Base-by-base conservation (phyloP, 176 grass and related monocot species). In the Raddia guianensis region DNA sequence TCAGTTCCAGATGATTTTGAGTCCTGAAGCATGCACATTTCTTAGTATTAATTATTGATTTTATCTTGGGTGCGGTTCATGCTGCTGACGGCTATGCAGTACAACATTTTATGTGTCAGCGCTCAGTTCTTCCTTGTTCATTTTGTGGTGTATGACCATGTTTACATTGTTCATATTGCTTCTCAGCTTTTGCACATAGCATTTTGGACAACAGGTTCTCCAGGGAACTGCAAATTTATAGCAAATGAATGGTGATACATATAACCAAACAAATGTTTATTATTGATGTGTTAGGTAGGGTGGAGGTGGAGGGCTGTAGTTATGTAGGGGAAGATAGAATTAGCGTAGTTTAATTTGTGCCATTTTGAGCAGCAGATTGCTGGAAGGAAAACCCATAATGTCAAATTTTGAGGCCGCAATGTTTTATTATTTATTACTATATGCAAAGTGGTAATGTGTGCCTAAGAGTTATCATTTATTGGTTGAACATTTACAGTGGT, bases 1-100 rank as follows among this genome's bases (percentile, higher is more conserved):
- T 78, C 86, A 19, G 86, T 91, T 84, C 88, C 92, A 70, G 90
- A 93, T 71, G 73, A 61, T 66, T 94, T 66, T 94, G 88, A 91
- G 74, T 16, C 53, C 71, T 7, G 69, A 86, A 63, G 80, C 53
- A 16, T 70, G 61, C 42, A 34, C 76, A 49, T 88, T 68, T 65
- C n/a, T 50, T 84, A 82, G 19, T 48, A n/a, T 55, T 49, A 55
- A 40, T 76, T 21, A 47, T 40, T 55, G 47, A 70, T 55, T 12
- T 71, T 63, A 40, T 75, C 47, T 42, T 79, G 33, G 62, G 68
- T 70, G 49, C 49, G 19, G 45, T 53, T 68, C 42, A 54, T 72
- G 15, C 43, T 75, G 37, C 35, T 5, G 44, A 48, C 50, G 58
- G 18, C 5, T 33, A 14, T 35, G 63, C 70, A 73, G 55, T 16